phyloP scores from a whole-genome alignment of 2,329 filamentous ascomycete species.

The Aureobasidium sp. region DNA sequence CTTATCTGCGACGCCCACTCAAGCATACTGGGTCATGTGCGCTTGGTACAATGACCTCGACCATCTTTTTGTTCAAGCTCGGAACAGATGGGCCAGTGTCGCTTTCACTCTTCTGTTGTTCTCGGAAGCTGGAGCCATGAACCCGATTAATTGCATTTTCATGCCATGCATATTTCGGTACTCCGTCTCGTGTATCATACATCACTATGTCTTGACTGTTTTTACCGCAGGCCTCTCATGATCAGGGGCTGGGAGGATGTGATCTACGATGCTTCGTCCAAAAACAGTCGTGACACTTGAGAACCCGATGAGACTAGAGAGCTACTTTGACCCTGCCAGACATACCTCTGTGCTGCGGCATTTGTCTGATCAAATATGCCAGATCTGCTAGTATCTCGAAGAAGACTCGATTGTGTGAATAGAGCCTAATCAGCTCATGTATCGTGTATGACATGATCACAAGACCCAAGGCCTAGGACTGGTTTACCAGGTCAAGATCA shows the following conservation, averaged over 20 bases:
- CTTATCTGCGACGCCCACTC: background rate
- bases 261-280: background rate
- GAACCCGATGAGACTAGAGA: background rate
- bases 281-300: background rate
- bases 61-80: background rate
- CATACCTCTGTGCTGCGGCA: background rate
- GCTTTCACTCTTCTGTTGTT: background rate
- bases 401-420: background rate
- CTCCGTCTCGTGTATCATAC: background rate
- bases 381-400: background rate
- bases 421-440: background rate
- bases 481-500: background rate
- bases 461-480: background rate
- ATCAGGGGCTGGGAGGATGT: background rate
- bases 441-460: background rate
- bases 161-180: background rate
- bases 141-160: background rate
- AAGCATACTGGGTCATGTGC: constrained; percentile 5
- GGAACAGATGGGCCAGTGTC: background rate
- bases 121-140: background rate
- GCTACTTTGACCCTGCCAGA: background rate
- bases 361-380: background rate
- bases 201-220: background rate
- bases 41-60: background rate
- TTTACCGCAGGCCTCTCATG: background rate